Evolutionary conservation across 1,139 yeast species (phyloP).

Genomic region (Schizosaccharomyces versatilis): DNA sequence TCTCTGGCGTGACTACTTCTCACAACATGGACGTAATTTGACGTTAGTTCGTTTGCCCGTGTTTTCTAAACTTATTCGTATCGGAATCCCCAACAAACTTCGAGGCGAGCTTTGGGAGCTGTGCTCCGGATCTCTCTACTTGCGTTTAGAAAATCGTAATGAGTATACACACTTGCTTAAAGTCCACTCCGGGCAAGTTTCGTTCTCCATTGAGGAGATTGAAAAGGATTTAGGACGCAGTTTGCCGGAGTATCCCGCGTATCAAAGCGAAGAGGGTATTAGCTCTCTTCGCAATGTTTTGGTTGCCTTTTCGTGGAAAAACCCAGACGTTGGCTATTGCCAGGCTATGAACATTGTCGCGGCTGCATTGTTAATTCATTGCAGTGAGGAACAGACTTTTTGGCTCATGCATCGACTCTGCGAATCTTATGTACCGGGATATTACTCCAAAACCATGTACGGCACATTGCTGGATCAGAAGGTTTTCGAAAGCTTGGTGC

Average conservation of each 20-base stretch:
- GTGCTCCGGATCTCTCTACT: conserved; percentile 65
- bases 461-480: conserved; percentile 86
- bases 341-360: conserved; percentile 97
- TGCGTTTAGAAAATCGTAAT: conserved; percentile 39
- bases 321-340: conserved; percentile 93
- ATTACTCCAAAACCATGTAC: conserved; percentile 92
- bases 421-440: conserved; percentile 77
- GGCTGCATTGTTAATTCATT: conserved; percentile 65
- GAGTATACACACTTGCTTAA: conserved; percentile 37
- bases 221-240: conserved; percentile 89
- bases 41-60: conserved; percentile 52
- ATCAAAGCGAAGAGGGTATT: conserved; percentile 71
- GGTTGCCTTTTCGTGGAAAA: conserved; percentile 89
- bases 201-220: conserved; percentile 84
- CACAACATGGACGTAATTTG: conserved; percentile 64
- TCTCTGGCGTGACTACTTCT: conserved; percentile 78
- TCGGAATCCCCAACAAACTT: conserved; percentile 75
- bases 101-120: conserved; percentile 95
- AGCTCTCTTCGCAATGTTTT: conserved; percentile 63
- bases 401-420: conserved; percentile 77
- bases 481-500: conserved; percentile 77
- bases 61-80: conserved; percentile 62
- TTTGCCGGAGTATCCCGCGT: conserved; percentile 87
- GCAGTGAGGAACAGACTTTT: conserved; percentile 94
- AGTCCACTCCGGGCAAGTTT: conserved; percentile 38